Evolutionary conservation across 1,284 basidiomycete genomes (phyloP), one percentile per base, ranked within the genome.

Genomic region (Papiliotrema flavescens): DNA sequence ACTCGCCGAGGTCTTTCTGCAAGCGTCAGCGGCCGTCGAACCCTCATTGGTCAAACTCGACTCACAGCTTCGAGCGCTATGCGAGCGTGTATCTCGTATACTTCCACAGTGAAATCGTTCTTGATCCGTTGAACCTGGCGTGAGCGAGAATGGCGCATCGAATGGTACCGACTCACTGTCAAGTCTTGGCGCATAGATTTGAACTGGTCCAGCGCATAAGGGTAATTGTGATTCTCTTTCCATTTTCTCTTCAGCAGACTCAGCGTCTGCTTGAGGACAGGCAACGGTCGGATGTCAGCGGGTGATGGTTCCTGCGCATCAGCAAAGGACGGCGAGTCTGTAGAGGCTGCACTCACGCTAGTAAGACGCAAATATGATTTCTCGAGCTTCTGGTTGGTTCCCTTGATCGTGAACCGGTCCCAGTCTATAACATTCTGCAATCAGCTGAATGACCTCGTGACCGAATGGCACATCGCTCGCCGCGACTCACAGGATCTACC

Each of bases 31-130:
- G 26, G 47, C 34, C 22, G 58, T 50, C 15, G n/a, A n/a, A n/a
- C 34, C 51, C 50, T 58, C 45, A 65, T 54, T 24, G 47, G 46
- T 32, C 11, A 46, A 36, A 24, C 24, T n/a, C 2, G 0, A 61
- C 87, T 60, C 74, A 92, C 91, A 65, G 87, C 89, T 81, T 96
- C 92, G 24, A 97, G 79, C 42, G 96, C 96, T 79, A 98, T 96
- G 26, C 96, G 86, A 23, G 92, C 96, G 77, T 98, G 96, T 45
- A 94, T 96, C 76, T 99, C 96, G 73, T 99, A 99, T 13, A 98
- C 95, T 75, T 88, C 84, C 35, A 95, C 93, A 0, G 96, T 98
- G 69, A 99, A 98, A 53, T 96, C 90, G 67, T 97, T 98, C 80
- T 97, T 97, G 73, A 99, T 97, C 35, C 95, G 86, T 80, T 99